A percentile compares a stretch with the other conserved stretches of the same genome.
Evolutionary conservation across 345 rosid genomes (phyloP).

Genomic region (Eucalyptus curtisii): DNA sequence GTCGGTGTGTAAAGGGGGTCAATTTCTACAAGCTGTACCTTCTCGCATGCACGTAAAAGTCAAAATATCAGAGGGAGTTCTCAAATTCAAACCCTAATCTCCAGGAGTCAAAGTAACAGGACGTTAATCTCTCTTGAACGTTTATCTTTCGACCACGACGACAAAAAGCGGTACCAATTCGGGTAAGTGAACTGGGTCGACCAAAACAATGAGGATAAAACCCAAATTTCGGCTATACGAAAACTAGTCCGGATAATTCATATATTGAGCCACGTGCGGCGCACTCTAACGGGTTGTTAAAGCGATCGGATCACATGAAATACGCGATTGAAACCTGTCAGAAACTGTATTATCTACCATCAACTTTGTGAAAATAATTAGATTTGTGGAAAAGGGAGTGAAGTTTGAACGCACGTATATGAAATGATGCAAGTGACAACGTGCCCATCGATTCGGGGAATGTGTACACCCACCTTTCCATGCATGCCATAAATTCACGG

Average conservation of each 20-base stretch:
- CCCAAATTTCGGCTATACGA: neutral
- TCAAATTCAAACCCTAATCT: neutral
- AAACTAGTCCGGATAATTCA: no score
- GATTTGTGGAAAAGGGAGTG: neutral
- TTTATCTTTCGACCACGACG: neutral
- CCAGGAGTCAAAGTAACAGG: neutral
- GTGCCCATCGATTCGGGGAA: neutral
- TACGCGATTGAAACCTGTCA: rapidly evolving
- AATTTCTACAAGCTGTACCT: neutral
- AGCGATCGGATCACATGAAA: neutral
- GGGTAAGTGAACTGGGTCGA: neutral
- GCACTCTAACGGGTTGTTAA: no score
- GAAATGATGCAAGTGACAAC: neutral
- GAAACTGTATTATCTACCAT: neutral
- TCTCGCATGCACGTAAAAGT: neutral
- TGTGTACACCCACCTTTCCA: neutral
- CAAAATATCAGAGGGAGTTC: neutral
- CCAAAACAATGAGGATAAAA: neutral
- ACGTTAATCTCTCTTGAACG: neutral
- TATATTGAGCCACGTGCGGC: rapidly evolving
- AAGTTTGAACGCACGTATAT: neutral
- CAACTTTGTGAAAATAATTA: neutral
- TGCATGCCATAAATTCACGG: neutral
- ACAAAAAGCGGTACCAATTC: neutral
- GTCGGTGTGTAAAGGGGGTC: neutral